Conservation (phyloP, 805 yeast species). For the Kodamaea jinghongensis region DNA sequence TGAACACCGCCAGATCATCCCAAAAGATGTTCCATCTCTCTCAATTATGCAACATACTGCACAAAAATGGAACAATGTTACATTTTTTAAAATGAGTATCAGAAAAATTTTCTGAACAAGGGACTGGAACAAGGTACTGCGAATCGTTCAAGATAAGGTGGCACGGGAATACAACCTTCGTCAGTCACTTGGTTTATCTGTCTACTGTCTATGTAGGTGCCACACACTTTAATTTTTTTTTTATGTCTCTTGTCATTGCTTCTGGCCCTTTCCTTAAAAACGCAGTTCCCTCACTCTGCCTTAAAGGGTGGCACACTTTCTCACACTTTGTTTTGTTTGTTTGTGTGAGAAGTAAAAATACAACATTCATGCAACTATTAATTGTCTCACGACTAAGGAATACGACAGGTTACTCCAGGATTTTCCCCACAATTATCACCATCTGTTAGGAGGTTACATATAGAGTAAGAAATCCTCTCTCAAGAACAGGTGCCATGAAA, state of each 20-base stretch:
- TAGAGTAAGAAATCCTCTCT: too few relatives aligned
- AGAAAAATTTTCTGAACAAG: not conserved
- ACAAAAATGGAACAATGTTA: conserved; percentile 9
- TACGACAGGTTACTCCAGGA: conserved; percentile 3
- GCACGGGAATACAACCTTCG: too few relatives aligned
- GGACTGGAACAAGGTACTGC: too few relatives aligned
- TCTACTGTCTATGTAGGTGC: too few relatives aligned
- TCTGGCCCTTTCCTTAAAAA: too few relatives aligned
- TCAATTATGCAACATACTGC: conserved; percentile 3
- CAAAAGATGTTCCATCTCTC: conserved; percentile 2
- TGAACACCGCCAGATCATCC: not conserved
- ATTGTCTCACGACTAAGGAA: not conserved
- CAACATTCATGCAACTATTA: not conserved
- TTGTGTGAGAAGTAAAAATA: not conserved
- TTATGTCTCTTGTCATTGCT: too few relatives aligned
- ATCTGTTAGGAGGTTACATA: conserved; percentile 3
- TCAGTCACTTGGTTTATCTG: too few relatives aligned
- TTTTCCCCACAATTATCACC: conserved; percentile 4
- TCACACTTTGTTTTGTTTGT: not conserved
- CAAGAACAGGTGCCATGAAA: too few relatives aligned
- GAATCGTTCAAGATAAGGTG: too few relatives aligned
- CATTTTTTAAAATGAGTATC: conserved; percentile 4
- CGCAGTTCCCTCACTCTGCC: not conserved
- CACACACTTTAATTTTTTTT: too few relatives aligned
- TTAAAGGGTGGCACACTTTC: not conserved